Evolutionary conservation across 1,284 basidiomycete species (phyloP), one percentile per base, ranked within the genome.

Genomic region (Lentinula novae-zelandiae): DNA sequence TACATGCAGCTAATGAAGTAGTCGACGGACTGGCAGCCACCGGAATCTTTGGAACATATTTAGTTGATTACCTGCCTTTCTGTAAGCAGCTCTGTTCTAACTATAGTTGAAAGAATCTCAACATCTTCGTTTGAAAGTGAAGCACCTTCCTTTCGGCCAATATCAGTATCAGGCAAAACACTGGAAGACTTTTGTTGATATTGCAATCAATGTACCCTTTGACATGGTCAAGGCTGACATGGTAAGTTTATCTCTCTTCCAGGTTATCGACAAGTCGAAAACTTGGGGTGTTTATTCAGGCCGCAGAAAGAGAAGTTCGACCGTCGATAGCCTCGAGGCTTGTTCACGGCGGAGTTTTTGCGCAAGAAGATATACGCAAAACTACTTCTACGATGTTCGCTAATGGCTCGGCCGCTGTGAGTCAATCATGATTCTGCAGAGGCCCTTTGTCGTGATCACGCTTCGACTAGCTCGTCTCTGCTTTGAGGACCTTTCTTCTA

Each of bases 31-130:
- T 70, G 53, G 59, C 55, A 10, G 61, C 64, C 50, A 62, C 65
- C 15, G 68, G 66, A 12, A 42, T 69, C 20, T 67, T 63, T 56
- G 67, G 67, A 13, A 65, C 63, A 5, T 69, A 68, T 57, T 33
- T 68, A n/a, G 63, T 64, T 5, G 63, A 64, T 38, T 64, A 60
- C 40, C 40, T 64, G 17, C 63, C 63, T 15, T 54, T 61, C 5
- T 34, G 63, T 62, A 53, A 60, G 61, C 39, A 15, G 13, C 38
- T 52, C 15, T 7, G 34, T 39, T 39, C 36, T 36, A 27, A 34
- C 5, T 40, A 10, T 38, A n/a, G n/a, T 36, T 17, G 33, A 12
- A n/a, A 42, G 15, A 42, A 40, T 20, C 33, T 34, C 10, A 22
- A 31, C 2, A 12, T 4, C 12, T n/a, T 12, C 38, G 15, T 34